These are phyloP conservation scores for Pyricularia sp. DNA, from an alignment of 2,329 filamentous ascomycete genomes.

Conservation along the genomic window DNA sequence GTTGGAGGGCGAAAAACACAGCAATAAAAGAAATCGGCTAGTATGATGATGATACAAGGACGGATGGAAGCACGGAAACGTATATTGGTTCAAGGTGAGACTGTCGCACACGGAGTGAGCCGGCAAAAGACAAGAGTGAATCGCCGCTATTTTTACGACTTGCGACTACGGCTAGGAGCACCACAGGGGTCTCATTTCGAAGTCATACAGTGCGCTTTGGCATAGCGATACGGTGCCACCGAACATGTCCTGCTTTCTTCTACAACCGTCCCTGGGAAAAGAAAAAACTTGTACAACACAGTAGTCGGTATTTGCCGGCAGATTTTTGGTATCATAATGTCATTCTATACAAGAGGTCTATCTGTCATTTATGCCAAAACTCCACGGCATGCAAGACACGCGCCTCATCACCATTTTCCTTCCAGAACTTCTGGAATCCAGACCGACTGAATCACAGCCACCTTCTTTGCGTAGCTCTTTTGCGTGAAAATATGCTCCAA, in stretches of 20 bases:
- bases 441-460: constrained; percentile 48
- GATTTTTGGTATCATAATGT: not conserved
- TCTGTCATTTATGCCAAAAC: not conserved
- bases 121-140: not conserved
- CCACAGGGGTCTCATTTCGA: not conserved
- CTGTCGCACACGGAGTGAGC: not conserved
- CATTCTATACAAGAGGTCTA: not conserved
- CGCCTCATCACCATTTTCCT: not conserved
- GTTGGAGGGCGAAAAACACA: not conserved
- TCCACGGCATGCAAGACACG: not conserved
- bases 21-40: not conserved
- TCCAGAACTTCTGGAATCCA: constrained; percentile 48
- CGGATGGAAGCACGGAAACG: not conserved
- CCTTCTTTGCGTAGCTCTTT: constrained; percentile 59
- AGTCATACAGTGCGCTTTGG: not conserved
- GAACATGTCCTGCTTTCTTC: not conserved
- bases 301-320: too few species aligned
- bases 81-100: not conserved
- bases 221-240: not conserved
- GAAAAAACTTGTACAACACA: not conserved
- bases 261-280: not conserved
- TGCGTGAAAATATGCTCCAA: constrained; percentile 57
- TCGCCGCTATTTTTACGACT: not conserved
- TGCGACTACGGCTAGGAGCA: not conserved
- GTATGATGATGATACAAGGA: not conserved